Evolutionary conservation across 495 filamentous ascomycete species (phyloP).

Genomic region (Aspergillus kassunensis): DNA sequence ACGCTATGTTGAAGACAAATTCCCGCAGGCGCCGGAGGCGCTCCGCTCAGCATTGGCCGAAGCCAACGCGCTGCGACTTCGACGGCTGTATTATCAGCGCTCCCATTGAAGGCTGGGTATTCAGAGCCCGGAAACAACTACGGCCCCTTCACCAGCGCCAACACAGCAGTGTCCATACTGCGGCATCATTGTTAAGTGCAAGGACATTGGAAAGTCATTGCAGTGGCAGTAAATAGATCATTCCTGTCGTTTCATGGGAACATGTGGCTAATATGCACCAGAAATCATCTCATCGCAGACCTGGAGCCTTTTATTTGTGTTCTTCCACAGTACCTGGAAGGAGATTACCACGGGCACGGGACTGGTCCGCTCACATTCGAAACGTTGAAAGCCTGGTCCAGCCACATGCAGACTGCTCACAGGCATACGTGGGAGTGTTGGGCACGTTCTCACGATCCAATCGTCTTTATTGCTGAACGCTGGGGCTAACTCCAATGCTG

Average conservation of each 20-base stretch:
- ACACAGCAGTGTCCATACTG: constrained; percentile 29
- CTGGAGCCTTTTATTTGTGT: constrained; percentile 30
- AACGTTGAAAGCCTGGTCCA: constrained; percentile 30
- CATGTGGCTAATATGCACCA: constrained; percentile 17
- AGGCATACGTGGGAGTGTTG: constrained; percentile 32
- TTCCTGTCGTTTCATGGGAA: constrained; percentile 8
- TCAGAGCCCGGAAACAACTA: constrained; percentile 20
- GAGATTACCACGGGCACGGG: constrained; percentile 17
- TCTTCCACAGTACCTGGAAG: constrained; percentile 23
- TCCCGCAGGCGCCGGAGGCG: constrained; percentile 25
- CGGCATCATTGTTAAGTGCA: constrained; percentile 29
- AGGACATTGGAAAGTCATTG: constrained; percentile 17
- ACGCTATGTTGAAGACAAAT: constrained; percentile 28
- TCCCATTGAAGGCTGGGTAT: constrained; percentile 30
- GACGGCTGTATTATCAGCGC: constrained; percentile 32
- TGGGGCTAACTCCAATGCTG: too few species aligned
- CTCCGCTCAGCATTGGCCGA: constrained; percentile 29
- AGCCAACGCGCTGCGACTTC: constrained; percentile 32
- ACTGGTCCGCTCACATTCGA: constrained; percentile 26
- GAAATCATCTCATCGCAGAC: constrained; percentile 30
- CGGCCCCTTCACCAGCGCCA: constrained; percentile 28
- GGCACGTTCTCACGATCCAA: constrained; percentile 29
- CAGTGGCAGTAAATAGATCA: constrained; percentile 21
- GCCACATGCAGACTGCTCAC: constrained; percentile 32
- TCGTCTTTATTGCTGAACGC: too few species aligned